Evolutionary conservation across 139 green algal species (phyloP).

Genomic region (Klebsormidium nitens): DNA sequence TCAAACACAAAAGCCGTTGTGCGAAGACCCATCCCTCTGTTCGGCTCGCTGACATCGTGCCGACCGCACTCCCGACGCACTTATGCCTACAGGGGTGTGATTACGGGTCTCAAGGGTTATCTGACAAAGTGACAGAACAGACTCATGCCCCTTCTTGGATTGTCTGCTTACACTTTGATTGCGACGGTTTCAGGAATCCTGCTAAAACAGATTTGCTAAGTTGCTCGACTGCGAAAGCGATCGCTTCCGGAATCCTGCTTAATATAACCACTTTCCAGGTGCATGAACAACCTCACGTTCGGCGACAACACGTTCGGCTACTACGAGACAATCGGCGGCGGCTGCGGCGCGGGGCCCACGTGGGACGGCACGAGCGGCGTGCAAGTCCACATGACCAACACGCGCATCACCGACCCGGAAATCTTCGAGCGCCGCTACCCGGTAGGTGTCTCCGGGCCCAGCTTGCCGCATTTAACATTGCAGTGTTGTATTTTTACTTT

Average conservation of each 20-base stretch:
- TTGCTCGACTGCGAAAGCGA: too few species aligned
- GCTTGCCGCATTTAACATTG: too few species aligned
- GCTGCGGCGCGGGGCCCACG: slow-evolving; percentile 76
- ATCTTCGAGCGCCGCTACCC: slow-evolving; percentile 74
- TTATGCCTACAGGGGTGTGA: not conserved
- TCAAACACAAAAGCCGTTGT: too few species aligned
- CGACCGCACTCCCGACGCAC: too few species aligned
- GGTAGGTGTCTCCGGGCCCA: slow-evolving; percentile 3
- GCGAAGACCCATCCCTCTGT: too few species aligned
- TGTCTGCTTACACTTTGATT: too few species aligned
- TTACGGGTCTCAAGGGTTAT: not conserved
- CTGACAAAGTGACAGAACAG: not conserved
- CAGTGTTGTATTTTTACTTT: too few species aligned
- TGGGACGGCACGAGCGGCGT: slow-evolving; percentile 86
- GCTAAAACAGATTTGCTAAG: too few species aligned
- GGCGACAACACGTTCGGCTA: slow-evolving; percentile 68
- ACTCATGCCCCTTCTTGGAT: not conserved
- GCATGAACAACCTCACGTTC: slow-evolving; percentile 99
- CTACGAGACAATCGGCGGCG: slow-evolving; percentile 96
- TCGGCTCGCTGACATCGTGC: too few species aligned
- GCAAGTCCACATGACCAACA: slow-evolving; percentile 99
- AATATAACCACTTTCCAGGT: too few species aligned
- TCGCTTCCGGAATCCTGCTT: too few species aligned
- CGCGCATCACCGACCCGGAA: slow-evolving; percentile 91
- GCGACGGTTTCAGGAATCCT: too few species aligned